Evolutionary conservation across 164 flowering plant species (phyloP).

Genomic region (Litsea cubeba): DNA sequence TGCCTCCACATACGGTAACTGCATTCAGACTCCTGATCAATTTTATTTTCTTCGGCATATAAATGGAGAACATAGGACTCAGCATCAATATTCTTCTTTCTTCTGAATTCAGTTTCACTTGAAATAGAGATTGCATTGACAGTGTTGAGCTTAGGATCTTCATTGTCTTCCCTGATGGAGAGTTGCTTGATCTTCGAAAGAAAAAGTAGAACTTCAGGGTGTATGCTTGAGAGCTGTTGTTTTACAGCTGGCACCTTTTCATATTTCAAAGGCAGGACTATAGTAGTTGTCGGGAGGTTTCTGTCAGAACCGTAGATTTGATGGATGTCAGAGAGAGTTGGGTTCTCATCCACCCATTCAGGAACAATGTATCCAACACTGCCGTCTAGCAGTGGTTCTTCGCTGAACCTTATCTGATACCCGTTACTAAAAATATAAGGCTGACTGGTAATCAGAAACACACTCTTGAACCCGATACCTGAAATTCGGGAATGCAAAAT

Average conservation of each 20-base stretch:
- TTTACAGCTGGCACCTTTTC: constrained; percentile 61
- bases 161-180: constrained; percentile 42
- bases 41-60: constrained; percentile 33
- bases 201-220: constrained; percentile 61
- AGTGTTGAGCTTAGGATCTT: constrained; percentile 34
- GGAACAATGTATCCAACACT: constrained; percentile 66
- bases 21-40: constrained; percentile 24
- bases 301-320: constrained; percentile 35
- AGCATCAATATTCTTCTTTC: constrained; percentile 56
- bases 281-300: constrained; percentile 42
- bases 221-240: constrained; percentile 51
- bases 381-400: constrained; percentile 46
- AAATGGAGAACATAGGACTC: constrained; percentile 57
- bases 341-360: constrained; percentile 67
- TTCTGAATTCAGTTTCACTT: constrained; percentile 39
- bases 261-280: constrained; percentile 52
- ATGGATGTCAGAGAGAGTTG: constrained; percentile 35
- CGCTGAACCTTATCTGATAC: constrained; percentile 57
- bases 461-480: constrained; percentile 89
- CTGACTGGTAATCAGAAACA: constrained; percentile 53
- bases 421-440: constrained; percentile 73
- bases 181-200: constrained; percentile 55
- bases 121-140: constrained; percentile 48
- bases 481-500: constrained; percentile 5
- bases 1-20: constrained; percentile 65